Evolutionary conservation across 2,329 filamentous ascomycete species (phyloP).

Genomic region (Aureobasidium pullulans): DNA sequence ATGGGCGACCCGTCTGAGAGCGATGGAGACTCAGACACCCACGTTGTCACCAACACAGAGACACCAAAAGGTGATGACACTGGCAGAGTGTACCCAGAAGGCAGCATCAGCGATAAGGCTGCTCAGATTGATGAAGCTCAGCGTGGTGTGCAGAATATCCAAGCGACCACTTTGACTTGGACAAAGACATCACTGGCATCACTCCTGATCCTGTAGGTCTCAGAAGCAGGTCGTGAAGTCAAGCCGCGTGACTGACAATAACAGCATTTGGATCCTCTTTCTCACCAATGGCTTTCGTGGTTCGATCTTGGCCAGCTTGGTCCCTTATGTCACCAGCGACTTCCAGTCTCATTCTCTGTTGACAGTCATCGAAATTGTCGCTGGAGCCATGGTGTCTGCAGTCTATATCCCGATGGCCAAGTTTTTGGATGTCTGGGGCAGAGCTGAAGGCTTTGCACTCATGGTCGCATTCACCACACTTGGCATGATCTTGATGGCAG

Average conservation of each 20-base stretch:
- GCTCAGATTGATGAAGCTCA: constrained; percentile 21
- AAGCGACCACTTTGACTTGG: constrained; percentile 36
- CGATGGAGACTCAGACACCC: neutral
- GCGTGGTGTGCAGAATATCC: constrained; percentile 31
- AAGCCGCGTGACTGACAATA: neutral
- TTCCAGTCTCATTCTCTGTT: constrained; percentile 48
- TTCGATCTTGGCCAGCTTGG: constrained; percentile 31
- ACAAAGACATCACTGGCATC: constrained; percentile 27
- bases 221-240: neutral
- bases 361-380: constrained; percentile 47
- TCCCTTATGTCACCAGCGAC: constrained; percentile 40
- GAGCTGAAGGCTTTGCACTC: constrained; percentile 54
- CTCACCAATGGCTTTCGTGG: constrained; percentile 42
- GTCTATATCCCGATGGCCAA: constrained; percentile 60
- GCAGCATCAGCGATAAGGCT: neutral
- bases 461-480: constrained; percentile 45
- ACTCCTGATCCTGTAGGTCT: constrained; percentile 31
- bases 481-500: constrained; percentile 59
- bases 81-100: neutral
- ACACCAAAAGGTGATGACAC: neutral
- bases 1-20: neutral
- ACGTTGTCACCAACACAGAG: neutral
- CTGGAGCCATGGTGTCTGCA: constrained; percentile 50
- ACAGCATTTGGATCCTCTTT: constrained; percentile 40
- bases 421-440: constrained; percentile 59